Conservation (phyloP, 208 protist genomes). For the Trichomonas gallinae region DNA sequence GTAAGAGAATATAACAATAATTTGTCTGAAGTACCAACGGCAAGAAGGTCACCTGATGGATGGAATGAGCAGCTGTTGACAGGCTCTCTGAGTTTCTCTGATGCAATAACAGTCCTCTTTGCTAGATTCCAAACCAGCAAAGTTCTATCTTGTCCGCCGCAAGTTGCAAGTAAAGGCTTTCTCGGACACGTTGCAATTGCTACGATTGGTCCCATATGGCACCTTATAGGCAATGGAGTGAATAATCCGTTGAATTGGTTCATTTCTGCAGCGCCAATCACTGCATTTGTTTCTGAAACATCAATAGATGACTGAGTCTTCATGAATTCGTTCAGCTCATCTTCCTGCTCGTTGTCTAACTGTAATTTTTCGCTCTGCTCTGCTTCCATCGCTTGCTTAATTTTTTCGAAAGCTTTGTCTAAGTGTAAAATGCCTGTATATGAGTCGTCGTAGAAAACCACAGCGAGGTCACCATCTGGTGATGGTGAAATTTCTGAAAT, state of each 20-base stretch:
- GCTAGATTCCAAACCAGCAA: neutral
- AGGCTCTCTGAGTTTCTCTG: neutral
- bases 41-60: neutral
- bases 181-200: neutral
- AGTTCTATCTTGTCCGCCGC: neutral
- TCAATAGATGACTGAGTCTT: neutral
- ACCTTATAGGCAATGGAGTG: neutral
- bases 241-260: neutral
- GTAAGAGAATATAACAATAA: neutral
- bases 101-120: neutral
- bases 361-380: neutral
- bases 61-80: neutral
- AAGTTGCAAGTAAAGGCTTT: neutral
- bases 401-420: neutral
- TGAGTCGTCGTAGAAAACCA: neutral
- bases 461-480: slow-evolving; percentile 1
- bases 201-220: neutral
- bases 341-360: neutral
- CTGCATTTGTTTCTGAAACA: neutral
- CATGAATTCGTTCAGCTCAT: neutral
- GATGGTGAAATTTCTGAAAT: slow-evolving; percentile 5
- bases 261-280: neutral
- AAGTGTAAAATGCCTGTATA: neutral
- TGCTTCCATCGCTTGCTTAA: neutral
- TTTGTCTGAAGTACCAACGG: neutral